These are phyloP conservation scores for Hordeum marinum DNA, from an alignment of 176 grass and related monocot species.

Conservation along the genomic window DNA sequence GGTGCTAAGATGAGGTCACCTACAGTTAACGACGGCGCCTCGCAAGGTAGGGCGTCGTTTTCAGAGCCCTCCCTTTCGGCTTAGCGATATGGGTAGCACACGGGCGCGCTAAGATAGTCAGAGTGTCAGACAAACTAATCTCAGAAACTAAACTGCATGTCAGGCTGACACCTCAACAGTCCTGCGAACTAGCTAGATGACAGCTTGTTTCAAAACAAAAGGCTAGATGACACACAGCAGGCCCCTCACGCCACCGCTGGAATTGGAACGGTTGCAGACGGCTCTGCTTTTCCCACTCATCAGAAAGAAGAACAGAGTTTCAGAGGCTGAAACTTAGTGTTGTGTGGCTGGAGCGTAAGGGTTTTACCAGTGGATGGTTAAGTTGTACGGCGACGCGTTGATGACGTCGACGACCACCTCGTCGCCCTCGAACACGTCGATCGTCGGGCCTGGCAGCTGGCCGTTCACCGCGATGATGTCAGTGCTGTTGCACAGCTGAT, in stretches of 20 bases:
- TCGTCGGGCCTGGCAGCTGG: constrained; percentile 42
- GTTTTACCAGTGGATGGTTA: constrained; percentile 55
- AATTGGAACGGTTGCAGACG: not conserved
- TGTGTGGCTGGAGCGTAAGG: not conserved
- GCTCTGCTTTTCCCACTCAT: not conserved
- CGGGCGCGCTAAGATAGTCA: not conserved
- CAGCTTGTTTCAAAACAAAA: no score
- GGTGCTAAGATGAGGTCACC: not conserved
- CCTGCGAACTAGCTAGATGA: not conserved
- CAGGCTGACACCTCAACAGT: not conserved
- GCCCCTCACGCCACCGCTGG: not conserved
- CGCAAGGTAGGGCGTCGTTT: constrained; percentile 36
- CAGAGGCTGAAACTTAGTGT: not conserved
- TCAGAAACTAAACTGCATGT: not conserved
- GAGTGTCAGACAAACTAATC: constrained; percentile 14
- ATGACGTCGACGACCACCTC: constrained; percentile 33
- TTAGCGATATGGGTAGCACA: not conserved
- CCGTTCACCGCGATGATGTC: constrained; percentile 54
- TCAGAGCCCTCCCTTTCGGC: constrained; percentile 25
- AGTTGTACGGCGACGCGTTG: constrained; percentile 35
- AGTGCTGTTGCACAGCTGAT: constrained; percentile 42
- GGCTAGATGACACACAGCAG: no score
- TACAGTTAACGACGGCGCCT: constrained; percentile 4
- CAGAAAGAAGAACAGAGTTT: not conserved
- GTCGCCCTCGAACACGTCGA: constrained; percentile 47